Evolutionary conservation across 345 rosid genomes (phyloP).

Genomic region (Brassica rapa): DNA sequence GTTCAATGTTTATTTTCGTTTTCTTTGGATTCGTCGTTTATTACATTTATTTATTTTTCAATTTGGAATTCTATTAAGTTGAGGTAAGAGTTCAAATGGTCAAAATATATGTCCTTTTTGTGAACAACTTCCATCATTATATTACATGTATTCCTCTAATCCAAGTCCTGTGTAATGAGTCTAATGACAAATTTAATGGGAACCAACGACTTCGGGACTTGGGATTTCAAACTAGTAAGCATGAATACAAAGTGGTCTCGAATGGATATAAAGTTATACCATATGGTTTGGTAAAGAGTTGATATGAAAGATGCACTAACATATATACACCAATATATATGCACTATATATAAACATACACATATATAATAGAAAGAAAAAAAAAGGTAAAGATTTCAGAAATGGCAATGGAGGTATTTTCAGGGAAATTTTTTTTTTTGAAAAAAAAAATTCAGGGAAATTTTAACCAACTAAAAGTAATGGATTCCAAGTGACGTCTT

Average conservation of each 20-base stretch:
- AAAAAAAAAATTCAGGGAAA: background rate
- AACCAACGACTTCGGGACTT: constrained; percentile 20
- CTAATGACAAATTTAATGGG: background rate
- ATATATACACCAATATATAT: background rate
- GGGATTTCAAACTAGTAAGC: constrained; percentile 10
- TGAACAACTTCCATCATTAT: background rate
- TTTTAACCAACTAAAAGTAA: background rate
- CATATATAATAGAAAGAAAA: background rate
- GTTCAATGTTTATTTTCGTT: background rate
- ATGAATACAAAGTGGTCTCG: constrained; percentile 1
- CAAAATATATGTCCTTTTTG: background rate
- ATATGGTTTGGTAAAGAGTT: background rate
- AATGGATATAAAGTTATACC: constrained; percentile 5
- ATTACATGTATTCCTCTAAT: background rate
- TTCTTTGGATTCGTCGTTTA: background rate
- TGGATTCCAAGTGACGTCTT: background rate
- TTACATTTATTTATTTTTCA: background rate
- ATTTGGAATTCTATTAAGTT: background rate
- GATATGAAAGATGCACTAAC: background rate
- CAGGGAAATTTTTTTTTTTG: too few relatives aligned
- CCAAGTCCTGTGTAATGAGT: background rate
- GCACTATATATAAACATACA: background rate
- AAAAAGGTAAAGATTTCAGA: background rate
- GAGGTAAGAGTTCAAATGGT: background rate
- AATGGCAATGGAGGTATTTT: constrained; percentile 1